Evolutionary conservation across 2,329 filamentous ascomycete species (phyloP), one percentile per base, ranked within the genome.

Genomic region (Tolypocladium cylindrosporum): DNA sequence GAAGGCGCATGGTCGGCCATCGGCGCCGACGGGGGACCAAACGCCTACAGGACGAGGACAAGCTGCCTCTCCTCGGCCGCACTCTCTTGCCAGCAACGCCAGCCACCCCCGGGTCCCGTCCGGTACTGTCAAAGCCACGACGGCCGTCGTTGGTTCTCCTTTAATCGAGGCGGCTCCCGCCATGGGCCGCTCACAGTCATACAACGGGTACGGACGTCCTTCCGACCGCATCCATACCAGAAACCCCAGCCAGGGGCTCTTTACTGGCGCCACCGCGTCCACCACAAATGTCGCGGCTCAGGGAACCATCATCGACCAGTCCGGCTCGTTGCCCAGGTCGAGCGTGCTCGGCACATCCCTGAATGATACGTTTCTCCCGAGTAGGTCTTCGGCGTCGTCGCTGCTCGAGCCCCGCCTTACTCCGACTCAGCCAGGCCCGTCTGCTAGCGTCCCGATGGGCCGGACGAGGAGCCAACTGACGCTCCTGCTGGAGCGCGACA

Each of bases 381-480:
- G 61, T 40, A 60, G 60, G 34, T 61, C 63, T 24, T 62, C 60
- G 11, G 59, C 62, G 9, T 61, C 65, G 3, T 71, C 68, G 14
- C 61, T 71, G 21, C 65, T 69, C 9, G 71, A 73, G 34, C 71
- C 74, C 10, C 66, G 72, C 27, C 76, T 82, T 58, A 75, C 73
- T 5, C 80, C 80, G 31, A 83, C 80, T 0, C 75, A 75, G 57
- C 79, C 79, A 5, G 79, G 73, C 50, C 68, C 73, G 13, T 71
- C 74, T 16, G 70, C 77, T 34, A 69, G 69, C 16, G 72, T 81
- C 9, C 79, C 78, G 4, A 71, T 85, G 54, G 81, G 75, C n/a
- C 74, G 81, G 58, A 80, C 82, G n/a, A 83, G 79, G 67, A 85
- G 82, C 63, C 82, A 86, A 65, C 71, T 86, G 36, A 80, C 79